Base-by-base conservation (phyloP, 116 monocot species). In the Thalassia testudinum region DNA sequence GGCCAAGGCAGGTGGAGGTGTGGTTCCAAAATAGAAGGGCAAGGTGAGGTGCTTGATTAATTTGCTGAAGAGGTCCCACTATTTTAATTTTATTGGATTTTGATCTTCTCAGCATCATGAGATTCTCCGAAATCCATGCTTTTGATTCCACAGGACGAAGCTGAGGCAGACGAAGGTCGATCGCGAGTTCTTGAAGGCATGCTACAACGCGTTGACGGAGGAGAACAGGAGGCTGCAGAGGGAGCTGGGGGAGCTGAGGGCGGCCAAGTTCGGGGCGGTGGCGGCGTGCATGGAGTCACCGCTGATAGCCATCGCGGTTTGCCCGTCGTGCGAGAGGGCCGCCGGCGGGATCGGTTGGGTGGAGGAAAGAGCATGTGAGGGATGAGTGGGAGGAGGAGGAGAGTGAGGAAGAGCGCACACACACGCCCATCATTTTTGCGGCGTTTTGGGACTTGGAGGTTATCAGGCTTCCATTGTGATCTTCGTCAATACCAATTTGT, bases 141-240 rank as follows among this genome's bases (percentile, higher is more conserved):
- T 5, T 10, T 34, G 30, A 34, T n/a, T 34, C 30, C 3, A 10
- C 30, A 78, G 73, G 72, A 78, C 73, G 10, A 78, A 73, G 66
- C 47, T 73, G 57, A 73, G 69, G 69, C 61, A 78, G 65, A 69
- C 65, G 22, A 73, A 78, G 62, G 62, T 69, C 55, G 73, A 78
- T 53, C 65, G 66, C 30, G 78, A 69, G 49, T 29, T 78, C 48
- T 42, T 78, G 49, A 78, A 69, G 72, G 65, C 57, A 34, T 69
- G 61, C 53, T 73, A 69, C 48, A 65, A 73, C 57, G 65, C 44
- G 13, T 61, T 78, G 45, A 73, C 47, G 52, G 61, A 73, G 12
- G 78, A 78, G 69, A 78, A 78, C 62, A 59, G 47, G 61, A 56
- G 72, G 58, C 42, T 78, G 43, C 56, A 62, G 62, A 65, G 43